Base-by-base conservation (phyloP, 2,329 filamentous ascomycete genomes). In the Seiridium unicorne region DNA sequence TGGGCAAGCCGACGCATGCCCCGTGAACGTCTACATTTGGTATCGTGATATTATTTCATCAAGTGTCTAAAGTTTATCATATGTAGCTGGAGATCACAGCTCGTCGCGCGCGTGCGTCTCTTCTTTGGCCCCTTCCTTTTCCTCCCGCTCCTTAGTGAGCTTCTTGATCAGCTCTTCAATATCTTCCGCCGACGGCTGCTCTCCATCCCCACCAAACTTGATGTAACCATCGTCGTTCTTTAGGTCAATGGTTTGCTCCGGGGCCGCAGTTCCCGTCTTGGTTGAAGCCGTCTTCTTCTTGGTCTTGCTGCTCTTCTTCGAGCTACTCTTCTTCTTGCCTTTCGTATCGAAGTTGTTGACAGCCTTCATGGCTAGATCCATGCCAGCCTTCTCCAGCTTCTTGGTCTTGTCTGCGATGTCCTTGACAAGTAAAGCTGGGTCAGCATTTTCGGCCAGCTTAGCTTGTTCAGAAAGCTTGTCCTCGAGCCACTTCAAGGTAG, bases 381-480 rank as follows among this genome's bases (percentile, higher is more conserved):
- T 83, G 66, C 86, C 85, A 4, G 82, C 84, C 71, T 90, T 87
- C 71, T 89, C 86, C 5, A 98, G 82, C 72, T 90, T 85, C 68
- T 88, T 85, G 13, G 87, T 83, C 74, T 89, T 89, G 32, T 80
- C 81, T 60, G 86, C 79, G 36, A 97, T 75, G 35, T 97, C 93
- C 69, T 89, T 88, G 65, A 87, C 79, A 0, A 89, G 82, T 7
- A 97, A 80, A 5, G 88, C 88, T 0, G 92, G 91, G 65, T 98
- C 88, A 8, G 92, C 91, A 2, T 87, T 87, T 2, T 81, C 76
- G 13, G 82, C 78, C 3, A 97, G 84, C 66, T 86, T 88, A 36
- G 87, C 84, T 74, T 98, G 94, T 66, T 84, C 83, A 2, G 82
- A 79, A 53, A 91, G 76, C 71, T 90, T 89, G 64, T 89, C 84